A percentile compares a stretch with the other conserved stretches of the same genome.
Conservation (phyloP, 1,284 basidiomycete genomes). For the Irpex rosettiformis region DNA sequence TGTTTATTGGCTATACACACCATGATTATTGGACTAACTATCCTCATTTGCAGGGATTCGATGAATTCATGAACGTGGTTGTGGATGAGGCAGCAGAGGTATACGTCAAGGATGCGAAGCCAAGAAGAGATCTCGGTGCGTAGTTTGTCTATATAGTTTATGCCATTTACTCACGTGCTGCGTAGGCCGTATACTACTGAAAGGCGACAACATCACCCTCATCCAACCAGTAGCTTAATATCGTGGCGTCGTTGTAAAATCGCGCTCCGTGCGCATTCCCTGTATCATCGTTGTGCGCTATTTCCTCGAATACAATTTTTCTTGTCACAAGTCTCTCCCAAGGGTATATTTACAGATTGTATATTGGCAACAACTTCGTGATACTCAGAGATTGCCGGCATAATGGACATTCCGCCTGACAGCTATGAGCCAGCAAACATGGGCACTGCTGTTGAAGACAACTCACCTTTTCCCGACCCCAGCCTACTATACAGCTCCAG, state of each 20-base stretch:
- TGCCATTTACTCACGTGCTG: background rate
- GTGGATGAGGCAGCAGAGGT: slow-evolving; percentile 96
- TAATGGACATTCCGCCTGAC: slow-evolving; percentile 81
- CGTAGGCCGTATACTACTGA: slow-evolving; percentile 87
- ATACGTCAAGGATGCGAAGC: slow-evolving; percentile 84
- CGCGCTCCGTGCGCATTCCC: slow-evolving; percentile 17
- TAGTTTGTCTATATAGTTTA: background rate
- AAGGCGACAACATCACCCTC: slow-evolving; percentile 95
- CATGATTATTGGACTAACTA: slow-evolving; percentile 6
- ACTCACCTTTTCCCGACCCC: slow-evolving; percentile 83
- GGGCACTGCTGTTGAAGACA: background rate
- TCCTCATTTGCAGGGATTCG: slow-evolving; percentile 77
- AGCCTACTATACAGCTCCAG: slow-evolving; percentile 88
- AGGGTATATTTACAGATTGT: slow-evolving; percentile 60
- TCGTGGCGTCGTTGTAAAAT: slow-evolving; percentile 18
- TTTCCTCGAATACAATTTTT: slow-evolving; percentile 13
- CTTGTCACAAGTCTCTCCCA: slow-evolving; percentile 10
- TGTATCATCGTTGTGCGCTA: slow-evolving; percentile 21
- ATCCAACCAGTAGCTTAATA: slow-evolving; percentile 68
- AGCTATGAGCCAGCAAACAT: background rate
- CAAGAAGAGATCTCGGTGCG: slow-evolving; percentile 77
- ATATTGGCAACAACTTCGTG: slow-evolving; percentile 73
- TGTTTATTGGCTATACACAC: background rate
- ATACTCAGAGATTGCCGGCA: slow-evolving; percentile 80
- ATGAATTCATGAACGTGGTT: slow-evolving; percentile 99